A percentile compares a stretch with the other conserved stretches of the same genome.
Conservation (phyloP, 805 yeast genomes). For the Starmera pachycereana region DNA sequence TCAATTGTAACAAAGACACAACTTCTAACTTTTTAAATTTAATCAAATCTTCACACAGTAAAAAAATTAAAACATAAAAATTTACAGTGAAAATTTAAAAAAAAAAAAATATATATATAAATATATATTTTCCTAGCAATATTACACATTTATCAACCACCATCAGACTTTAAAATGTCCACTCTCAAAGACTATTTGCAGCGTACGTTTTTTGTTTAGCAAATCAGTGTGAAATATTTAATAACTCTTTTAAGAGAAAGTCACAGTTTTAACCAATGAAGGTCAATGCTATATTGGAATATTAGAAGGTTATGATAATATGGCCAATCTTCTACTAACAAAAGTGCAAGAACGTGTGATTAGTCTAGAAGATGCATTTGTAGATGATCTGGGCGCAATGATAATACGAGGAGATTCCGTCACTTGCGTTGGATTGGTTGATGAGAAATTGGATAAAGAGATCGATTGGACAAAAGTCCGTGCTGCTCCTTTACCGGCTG, state of each 20-base stretch:
- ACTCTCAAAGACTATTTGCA: constrained; percentile 13
- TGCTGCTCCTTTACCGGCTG: constrained; percentile 8
- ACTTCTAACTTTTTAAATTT: no score
- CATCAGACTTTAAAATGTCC: constrained; percentile 8
- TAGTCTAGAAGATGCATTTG: constrained; percentile 20
- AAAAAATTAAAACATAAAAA: no score
- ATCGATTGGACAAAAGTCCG: constrained; percentile 25
- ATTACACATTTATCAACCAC: no score
- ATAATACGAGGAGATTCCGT: constrained; percentile 51
- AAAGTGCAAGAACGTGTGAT: constrained; percentile 42
- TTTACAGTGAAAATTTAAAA: background rate
- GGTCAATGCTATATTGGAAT: constrained; percentile 40
- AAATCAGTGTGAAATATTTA: no score
- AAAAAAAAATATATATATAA: no score
- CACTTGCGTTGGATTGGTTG: constrained; percentile 45
- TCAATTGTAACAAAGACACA: no score
- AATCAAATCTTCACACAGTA: no score
- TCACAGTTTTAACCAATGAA: constrained; percentile 47
- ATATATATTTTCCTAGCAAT: no score
- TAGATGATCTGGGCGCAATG: constrained; percentile 33
- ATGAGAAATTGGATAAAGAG: constrained; percentile 27
- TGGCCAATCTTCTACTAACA: constrained; percentile 48
- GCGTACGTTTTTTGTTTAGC: constrained; percentile 13
- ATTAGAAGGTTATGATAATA: constrained; percentile 53
- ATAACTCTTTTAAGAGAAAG: constrained; percentile 37